Evolutionary conservation across 768 basidiomycete species (phyloP).

Genomic region (Podaxis sp.): DNA sequence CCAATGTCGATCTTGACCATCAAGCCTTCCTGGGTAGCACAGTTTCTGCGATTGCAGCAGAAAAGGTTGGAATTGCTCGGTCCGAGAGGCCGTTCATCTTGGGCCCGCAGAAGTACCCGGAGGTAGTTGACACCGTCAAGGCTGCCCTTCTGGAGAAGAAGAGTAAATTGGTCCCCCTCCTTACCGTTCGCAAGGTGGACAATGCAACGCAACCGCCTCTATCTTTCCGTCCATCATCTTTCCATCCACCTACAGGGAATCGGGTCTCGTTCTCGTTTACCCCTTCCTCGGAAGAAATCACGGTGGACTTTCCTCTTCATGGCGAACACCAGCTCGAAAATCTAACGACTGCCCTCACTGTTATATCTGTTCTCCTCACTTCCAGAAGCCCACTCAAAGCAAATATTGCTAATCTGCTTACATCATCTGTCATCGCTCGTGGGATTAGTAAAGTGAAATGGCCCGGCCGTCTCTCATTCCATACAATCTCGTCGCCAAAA

Average conservation of each 20-base stretch:
- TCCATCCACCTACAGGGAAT: slow-evolving; percentile 36
- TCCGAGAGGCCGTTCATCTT: slow-evolving; percentile 60
- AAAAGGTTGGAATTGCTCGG: slow-evolving; percentile 84
- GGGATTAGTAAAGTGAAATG: slow-evolving; percentile 68
- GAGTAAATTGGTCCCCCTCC: slow-evolving; percentile 31
- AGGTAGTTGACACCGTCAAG: slow-evolving; percentile 49
- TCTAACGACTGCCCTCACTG: slow-evolving; percentile 62
- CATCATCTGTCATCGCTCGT: slow-evolving; percentile 40
- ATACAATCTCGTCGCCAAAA: slow-evolving; percentile 29
- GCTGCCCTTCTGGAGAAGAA: slow-evolving; percentile 46
- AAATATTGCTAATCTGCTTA: slow-evolving; percentile 36
- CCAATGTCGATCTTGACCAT: slow-evolving; percentile 90
- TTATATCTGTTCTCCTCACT: slow-evolving; percentile 54
- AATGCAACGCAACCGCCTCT: slow-evolving; percentile 31
- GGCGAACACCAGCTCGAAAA: slow-evolving; percentile 89
- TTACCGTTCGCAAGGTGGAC: slow-evolving; percentile 37
- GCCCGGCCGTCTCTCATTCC: slow-evolving; percentile 85
- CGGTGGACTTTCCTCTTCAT: slow-evolving; percentile 58
- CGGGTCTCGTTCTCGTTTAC: slow-evolving; percentile 42
- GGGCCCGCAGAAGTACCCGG: slow-evolving; percentile 55
- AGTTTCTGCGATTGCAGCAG: slow-evolving; percentile 66
- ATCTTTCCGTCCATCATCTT: slow-evolving; percentile 19
- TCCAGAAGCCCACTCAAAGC: slow-evolving; percentile 22
- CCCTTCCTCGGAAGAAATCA: slow-evolving; percentile 43
- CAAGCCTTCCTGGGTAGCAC: slow-evolving; percentile 85